Base-by-base conservation (phyloP, 768 basidiomycete species). In the Kwoniella sp. region DNA sequence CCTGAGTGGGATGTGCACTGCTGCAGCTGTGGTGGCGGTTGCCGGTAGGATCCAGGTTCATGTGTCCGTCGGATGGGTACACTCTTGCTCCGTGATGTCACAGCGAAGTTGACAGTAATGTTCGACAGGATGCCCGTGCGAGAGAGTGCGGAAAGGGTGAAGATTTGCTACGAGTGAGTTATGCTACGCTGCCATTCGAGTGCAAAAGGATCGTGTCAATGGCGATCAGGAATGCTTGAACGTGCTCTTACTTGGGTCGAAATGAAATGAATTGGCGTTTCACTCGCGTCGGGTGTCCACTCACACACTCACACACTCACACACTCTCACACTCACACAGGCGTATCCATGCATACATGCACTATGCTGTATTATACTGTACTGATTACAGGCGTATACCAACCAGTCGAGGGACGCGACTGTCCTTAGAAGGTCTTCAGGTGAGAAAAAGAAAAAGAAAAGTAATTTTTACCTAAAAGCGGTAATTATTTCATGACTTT, bases 71-170 rank as follows among this genome's bases (percentile, higher is more conserved):
- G 55, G 40, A 51, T 64, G 62, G 48, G 56, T 27, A 40, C 24
- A 44, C 30, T 57, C 12, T 21, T 46, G 25, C 46, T 12, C 17
- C 50, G 62, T 64, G 62, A 64, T 64, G 62, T 64, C 62, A 64
- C 62, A 52, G 54, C 9, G 19, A 24, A 3, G 27, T 10, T 22
- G 15, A 30, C 13, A 6, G 48, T 9, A 26, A 29, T 52, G 25
- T 40, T 40, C 27, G 10, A 10, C 4, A 25, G 21, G 24, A 50
- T 7, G 24, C 24, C 19, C 47, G 19, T 48, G 47, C 24, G 6
- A 25, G 8, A 50, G 49, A 29, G 49, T 7, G 19, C 5, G 47
- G 19, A n/a, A 8, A 10, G 9, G 7, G 50, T 7, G 27, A 0
- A 26, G 50, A 26, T 27, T 26, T 19, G 29, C 33, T 33, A 33